Base-by-base conservation (phyloP, 495 filamentous ascomycete species). In the Sphaerosporella brunnea region DNA sequence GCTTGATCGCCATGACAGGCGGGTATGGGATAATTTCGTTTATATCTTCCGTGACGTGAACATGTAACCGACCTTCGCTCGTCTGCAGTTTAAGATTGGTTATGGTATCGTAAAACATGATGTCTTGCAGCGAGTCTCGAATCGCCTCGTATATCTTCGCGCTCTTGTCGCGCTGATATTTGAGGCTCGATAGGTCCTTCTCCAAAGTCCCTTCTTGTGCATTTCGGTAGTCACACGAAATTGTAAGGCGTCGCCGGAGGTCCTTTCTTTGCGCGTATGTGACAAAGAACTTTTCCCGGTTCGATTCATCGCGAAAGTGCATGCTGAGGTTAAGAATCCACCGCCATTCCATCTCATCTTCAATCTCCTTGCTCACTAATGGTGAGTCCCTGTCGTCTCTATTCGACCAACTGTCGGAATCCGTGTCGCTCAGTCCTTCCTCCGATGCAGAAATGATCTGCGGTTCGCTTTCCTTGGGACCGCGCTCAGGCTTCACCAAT, bases 301-400 rank as follows among this genome's bases (percentile, higher is more conserved):
- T 84, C 9, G 90, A 93, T 52, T 81, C 79, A 64, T 97, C 90
- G 42, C 88, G 79, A 61, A 95, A 96, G 66, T 93, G 85, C 90
- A 97, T 96, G 65, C 86, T 94, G 47, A 97, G 70, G 56, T 97
- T 97, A 51, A 97, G 69, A 48, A 96, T 95, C 90, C 90, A 97
- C 62, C 75, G 78, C 48, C 71, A 70, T 53, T 95, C 86, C 52
- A 94, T 69, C 64, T 96, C 90, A 51, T 56, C 53, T 15, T 60
- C 53, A 20, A 50, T 23, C 24, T 48, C 45, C 43, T 35, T 20
- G 26, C 20, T 23, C 20, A 43, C 24, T 10, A 43, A 23, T 9
- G 25, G 43, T 9, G 43, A 20, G 4, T 32, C 28, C 24, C 8
- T 35, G 11, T 19, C 43, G 3, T 30, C 25, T 13, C 34, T 32